phyloP scores from a whole-genome alignment of 495 filamentous ascomycete genomes.

The Rostrohypoxylon terebratum region DNA sequence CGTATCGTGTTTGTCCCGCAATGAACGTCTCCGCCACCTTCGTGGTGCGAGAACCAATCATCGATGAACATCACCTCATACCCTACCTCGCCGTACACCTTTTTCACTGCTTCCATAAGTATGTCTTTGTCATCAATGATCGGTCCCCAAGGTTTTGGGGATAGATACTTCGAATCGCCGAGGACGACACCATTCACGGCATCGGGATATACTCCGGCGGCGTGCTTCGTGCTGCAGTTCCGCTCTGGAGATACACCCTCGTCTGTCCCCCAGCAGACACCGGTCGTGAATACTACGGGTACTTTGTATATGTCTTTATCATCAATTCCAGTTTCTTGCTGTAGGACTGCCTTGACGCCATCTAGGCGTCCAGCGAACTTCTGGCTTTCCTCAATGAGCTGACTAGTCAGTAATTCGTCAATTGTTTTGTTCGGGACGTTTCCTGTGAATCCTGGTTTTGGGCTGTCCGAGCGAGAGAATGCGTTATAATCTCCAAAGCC shows the following conservation, averaged over 20 bases:
- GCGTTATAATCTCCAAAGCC: neutral
- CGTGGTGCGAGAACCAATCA: slow-evolving; percentile 17
- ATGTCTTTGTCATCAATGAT: slow-evolving; percentile 3
- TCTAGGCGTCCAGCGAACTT: neutral
- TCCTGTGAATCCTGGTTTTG: neutral
- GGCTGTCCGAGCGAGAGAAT: neutral
- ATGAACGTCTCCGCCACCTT: slow-evolving; percentile 10
- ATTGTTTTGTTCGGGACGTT: neutral
- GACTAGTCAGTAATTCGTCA: neutral
- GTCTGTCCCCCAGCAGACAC: neutral
- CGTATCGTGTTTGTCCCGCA: slow-evolving; percentile 16
- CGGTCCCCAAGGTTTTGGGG: neutral
- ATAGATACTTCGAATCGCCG: neutral
- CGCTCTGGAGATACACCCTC: neutral
- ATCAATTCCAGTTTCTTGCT: slow-evolving; percentile 7
- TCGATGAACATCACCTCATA: slow-evolving; percentile 5
- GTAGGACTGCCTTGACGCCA: neutral
- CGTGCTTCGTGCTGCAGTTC: neutral
- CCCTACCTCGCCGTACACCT: slow-evolving; percentile 4
- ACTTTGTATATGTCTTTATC: neutral
- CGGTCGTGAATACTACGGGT: slow-evolving; percentile 5
- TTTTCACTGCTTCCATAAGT: neutral
- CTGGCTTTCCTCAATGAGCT: neutral
- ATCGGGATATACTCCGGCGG: neutral
- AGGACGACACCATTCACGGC: neutral